These are phyloP conservation scores for Coprinopsis strossmayeri DNA, from an alignment of 768 basidiomycete genomes.

Conservation along the genomic window DNA sequence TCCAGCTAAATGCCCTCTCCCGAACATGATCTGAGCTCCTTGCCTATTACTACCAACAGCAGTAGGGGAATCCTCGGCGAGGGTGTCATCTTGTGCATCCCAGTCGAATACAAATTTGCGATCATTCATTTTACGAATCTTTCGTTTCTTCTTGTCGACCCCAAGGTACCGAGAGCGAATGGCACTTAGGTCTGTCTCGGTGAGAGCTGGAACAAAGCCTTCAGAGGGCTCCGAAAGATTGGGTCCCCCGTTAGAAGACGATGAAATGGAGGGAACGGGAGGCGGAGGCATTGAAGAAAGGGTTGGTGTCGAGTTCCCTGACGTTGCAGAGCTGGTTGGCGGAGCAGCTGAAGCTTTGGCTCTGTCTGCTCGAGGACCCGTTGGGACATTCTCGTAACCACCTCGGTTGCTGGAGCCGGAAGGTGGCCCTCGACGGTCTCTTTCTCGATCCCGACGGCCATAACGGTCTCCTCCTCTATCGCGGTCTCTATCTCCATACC, in stretches of 20 bases:
- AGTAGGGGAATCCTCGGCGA: slow-evolving; percentile 67
- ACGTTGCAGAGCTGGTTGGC: slow-evolving; percentile 18
- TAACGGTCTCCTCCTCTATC: slow-evolving; percentile 27
- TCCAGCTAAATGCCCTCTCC: slow-evolving; percentile 74
- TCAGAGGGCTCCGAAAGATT: slow-evolving; percentile 25
- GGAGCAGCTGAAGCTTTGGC: slow-evolving; percentile 33
- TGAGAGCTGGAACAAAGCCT: slow-evolving; percentile 58
- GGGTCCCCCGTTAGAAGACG: slow-evolving; percentile 28
- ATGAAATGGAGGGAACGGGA: slow-evolving; percentile 17
- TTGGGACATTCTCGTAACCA: slow-evolving; percentile 67
- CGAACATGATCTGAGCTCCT: slow-evolving; percentile 86
- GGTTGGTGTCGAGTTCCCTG: slow-evolving; percentile 15
- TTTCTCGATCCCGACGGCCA: slow-evolving; percentile 36
- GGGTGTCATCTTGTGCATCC: slow-evolving; percentile 95
- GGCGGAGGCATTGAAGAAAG: slow-evolving; percentile 42
- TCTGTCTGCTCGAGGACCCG: slow-evolving; percentile 78
- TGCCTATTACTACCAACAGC: slow-evolving; percentile 67
- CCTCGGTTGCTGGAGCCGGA: slow-evolving; percentile 25
- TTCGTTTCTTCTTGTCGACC: slow-evolving; percentile 89
- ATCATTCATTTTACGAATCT: slow-evolving; percentile 91
- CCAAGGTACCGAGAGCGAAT: slow-evolving; percentile 94
- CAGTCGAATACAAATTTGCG: slow-evolving; percentile 99
- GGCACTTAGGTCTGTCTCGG: slow-evolving; percentile 70
- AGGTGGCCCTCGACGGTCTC: slow-evolving; percentile 28
- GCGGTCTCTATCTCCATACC: slow-evolving; percentile 41